Conservation (phyloP, 495 filamentous ascomycete genomes). For the Tuber borchii region DNA sequence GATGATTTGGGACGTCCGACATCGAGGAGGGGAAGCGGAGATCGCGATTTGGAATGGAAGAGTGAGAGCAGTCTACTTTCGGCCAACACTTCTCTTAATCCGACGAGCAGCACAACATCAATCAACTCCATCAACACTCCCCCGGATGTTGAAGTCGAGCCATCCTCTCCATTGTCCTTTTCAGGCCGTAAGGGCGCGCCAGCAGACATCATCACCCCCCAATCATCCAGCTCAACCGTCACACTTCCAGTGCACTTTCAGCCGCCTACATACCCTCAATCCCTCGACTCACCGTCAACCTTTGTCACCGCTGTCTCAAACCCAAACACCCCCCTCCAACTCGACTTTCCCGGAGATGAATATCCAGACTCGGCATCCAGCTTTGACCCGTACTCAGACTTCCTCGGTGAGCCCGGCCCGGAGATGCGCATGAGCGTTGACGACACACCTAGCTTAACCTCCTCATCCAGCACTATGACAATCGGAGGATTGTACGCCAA, state of each 20-base stretch:
- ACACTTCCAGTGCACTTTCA: conserved; percentile 24
- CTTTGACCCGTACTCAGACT: conserved; percentile 35
- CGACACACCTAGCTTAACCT: conserved; percentile 41
- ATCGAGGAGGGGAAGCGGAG: conserved; percentile 20
- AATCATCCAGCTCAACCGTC: conserved; percentile 35
- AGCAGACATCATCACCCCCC: conserved; percentile 36
- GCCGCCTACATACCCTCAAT: conserved; percentile 14
- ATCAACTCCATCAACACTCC: not conserved
- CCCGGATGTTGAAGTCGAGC: conserved; percentile 16
- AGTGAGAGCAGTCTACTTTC: not conserved
- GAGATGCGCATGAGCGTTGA: conserved; percentile 43
- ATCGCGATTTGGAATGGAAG: not conserved
- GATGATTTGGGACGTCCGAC: conserved; percentile 19
- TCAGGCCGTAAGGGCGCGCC: conserved; percentile 25
- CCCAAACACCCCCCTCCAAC: conserved; percentile 36
- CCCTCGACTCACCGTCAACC: conserved; percentile 37
- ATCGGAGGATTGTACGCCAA: conserved; percentile 37
- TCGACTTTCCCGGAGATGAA: conserved; percentile 32
- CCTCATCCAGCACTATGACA: conserved; percentile 41
- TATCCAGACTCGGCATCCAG: conserved; percentile 29
- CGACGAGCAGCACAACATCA: conserved; percentile 14
- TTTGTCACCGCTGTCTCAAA: conserved; percentile 38
- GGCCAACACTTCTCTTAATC: conserved; percentile 25
- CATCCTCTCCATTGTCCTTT: conserved; percentile 15
- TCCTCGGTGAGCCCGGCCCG: conserved; percentile 41